Base-by-base conservation (phyloP, 225 moss, liverwort and hornwort genomes). In the Physcomitrium patens region DNA sequence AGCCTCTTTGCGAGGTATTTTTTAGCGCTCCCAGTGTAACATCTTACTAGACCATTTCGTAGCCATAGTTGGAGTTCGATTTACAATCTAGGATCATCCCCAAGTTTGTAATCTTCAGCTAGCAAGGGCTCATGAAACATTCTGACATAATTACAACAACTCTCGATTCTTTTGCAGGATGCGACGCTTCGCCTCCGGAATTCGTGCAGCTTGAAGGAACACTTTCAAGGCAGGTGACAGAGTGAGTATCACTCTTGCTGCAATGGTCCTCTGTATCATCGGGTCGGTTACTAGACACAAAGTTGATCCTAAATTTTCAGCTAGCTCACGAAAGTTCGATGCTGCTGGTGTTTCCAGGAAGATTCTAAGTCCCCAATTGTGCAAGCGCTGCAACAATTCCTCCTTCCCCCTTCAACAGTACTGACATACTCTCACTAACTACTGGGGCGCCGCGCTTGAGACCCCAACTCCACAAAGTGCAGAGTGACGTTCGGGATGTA, bases 131-230 rank as follows among this genome's bases (percentile, higher is more conserved):
- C 51, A 5, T 6, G 43, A 31, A 31, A 31, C 5, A 17, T 45
- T 3, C 23, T 54, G 24, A 54, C 69, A 51, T 23, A 1, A 52
- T 17, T 45, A 55, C 14, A 31, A 10, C 37, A 43, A 22, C 37
- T 74, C 53, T 43, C 53, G 73, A 55, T 63, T 63, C 47, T 37
- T 16, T 63, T 69, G 80, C 74, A 75, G 57, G 70, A 75, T 37
- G 62, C 17, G 2, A 18, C 65, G 10, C 31, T 45, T 17, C 69
- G 22, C 7, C 53, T 64, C 9, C 69, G 74, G 37, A 69, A 64
- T 18, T 24, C 65, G 22, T 70, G 70, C 57, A 80, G 80, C 56
- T 64, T 75, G 55, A 80, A 80, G 46, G 75, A 80, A 63, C 74
- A 75, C 27, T 57, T 70, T 12, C 42, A 75, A 56, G 75, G 65